Base-by-base conservation (phyloP, 805 yeast species). In the Starmerella stigmatis region DNA sequence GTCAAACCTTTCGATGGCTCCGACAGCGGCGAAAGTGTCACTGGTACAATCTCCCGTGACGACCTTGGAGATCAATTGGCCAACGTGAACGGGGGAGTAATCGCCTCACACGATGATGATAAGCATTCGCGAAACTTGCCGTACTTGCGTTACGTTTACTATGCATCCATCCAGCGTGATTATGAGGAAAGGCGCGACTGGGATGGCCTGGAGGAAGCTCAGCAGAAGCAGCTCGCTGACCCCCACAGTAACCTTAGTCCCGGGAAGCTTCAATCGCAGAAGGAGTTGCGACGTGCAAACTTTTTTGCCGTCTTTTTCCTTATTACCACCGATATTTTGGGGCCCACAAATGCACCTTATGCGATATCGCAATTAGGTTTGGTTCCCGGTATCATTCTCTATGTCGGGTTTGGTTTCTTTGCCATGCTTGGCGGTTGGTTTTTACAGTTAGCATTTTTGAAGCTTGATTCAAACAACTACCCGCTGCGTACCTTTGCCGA, bases 251-350 rank as follows among this genome's bases (percentile, higher is more conserved):
- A 54, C 41, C 26, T 55, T 25, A 41, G 44, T 28, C 34, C 25
- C 10, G 45, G 30, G 19, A 55, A 55, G 47, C 50, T 55, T 11
- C 50, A 53, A 13, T 38, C 56, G 19, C 54, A 51, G 51, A 44
- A 47, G 17, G 41, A 29, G 31, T 46, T 55, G 23, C 49, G 57
- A 1, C 19, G 44, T 2, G 57, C 57, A 16, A 42, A 45, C 16
- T 29, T 35, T 13, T 49, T 45, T 35, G 45, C 51, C 0, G 71
- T 69, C n/a, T 69, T 70, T 57, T 69, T 63, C 53, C 59, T 71
- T 29, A 71, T 70, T 47, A 70, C 75, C 31, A 69, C 74, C 7
- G 74, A 70, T 59, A 69, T 70, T 41, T 60, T 69, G 32, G 75
- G 74, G 21, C 75, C 74, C 16, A 59, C 67, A 11, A 60, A 64